These are phyloP conservation scores for Hyphodiscus hymeniophilus DNA, from an alignment of 495 filamentous ascomycete species.

Conservation along the genomic window DNA sequence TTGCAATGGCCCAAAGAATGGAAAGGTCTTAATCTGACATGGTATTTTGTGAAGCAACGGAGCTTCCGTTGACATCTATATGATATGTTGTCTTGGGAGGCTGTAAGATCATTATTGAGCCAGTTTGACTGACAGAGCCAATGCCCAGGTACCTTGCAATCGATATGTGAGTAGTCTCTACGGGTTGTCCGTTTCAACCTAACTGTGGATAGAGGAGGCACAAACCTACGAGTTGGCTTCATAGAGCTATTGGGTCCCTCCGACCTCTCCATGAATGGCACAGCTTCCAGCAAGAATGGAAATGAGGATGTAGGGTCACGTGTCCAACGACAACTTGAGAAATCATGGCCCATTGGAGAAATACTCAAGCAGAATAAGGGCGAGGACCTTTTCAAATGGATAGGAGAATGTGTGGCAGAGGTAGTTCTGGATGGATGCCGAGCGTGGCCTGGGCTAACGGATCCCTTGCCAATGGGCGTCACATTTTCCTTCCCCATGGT, in stretches of 20 bases:
- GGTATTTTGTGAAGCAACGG: too few relatives aligned
- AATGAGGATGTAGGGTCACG: constrained; percentile 34
- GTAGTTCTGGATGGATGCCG: constrained; percentile 43
- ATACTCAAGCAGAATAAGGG: constrained; percentile 70
- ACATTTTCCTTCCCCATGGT: constrained; percentile 84
- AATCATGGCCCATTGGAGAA: constrained; percentile 71
- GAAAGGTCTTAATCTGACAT: too few relatives aligned
- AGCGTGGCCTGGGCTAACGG: constrained; percentile 33
- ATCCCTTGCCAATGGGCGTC: constrained; percentile 66
- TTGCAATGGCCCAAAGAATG: too few relatives aligned
- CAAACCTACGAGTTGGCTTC: constrained; percentile 72
- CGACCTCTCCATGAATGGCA: constrained; percentile 11
- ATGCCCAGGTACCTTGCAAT: constrained; percentile 65
- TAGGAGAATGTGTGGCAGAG: constrained; percentile 66
- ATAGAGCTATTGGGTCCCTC: constrained; percentile 56
- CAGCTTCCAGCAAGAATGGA: constrained; percentile 11
- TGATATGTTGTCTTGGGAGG: background rate
- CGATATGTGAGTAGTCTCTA: constrained; percentile 48
- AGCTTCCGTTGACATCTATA: background rate
- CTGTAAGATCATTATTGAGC: too few relatives aligned
- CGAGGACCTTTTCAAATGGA: constrained; percentile 71
- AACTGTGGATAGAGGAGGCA: constrained; percentile 47
- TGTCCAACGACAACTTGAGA: constrained; percentile 55
- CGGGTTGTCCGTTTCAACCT: constrained; percentile 1
- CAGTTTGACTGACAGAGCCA: constrained; percentile 12